These are phyloP conservation scores for Pestalotiopsis sp. DNA, from an alignment of 2,329 filamentous ascomycete species.

Conservation along the genomic window DNA sequence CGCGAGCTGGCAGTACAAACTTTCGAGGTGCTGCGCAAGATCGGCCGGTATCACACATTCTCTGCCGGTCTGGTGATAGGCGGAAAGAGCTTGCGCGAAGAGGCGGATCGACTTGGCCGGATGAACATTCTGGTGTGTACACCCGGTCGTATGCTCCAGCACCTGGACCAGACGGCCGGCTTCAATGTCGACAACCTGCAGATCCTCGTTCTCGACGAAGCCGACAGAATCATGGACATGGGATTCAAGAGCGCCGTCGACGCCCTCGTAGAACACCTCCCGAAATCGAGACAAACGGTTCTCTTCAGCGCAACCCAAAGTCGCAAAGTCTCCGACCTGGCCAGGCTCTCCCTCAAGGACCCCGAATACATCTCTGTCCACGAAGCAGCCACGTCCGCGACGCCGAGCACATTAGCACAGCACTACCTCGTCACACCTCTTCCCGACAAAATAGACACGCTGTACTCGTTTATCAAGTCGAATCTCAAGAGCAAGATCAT, in stretches of 20 bases:
- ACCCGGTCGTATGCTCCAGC: slow-evolving; percentile 91
- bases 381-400: slow-evolving; percentile 77
- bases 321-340: slow-evolving; percentile 89
- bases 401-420: slow-evolving; percentile 83
- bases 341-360: slow-evolving; percentile 82
- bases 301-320: slow-evolving; percentile 97
- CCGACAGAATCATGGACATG: slow-evolving; percentile 97
- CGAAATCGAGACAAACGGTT: slow-evolving; percentile 83
- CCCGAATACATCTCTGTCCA: slow-evolving; percentile 96
- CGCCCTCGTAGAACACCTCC: slow-evolving; percentile 89
- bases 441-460: slow-evolving; percentile 84
- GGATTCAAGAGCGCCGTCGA: slow-evolving; percentile 91
- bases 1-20: slow-evolving; percentile 96
- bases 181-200: slow-evolving; percentile 91
- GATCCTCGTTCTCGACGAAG: slow-evolving; percentile 92
- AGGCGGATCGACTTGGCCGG: slow-evolving; percentile 79
- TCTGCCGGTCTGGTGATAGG: slow-evolving; percentile 93
- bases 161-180: slow-evolving; percentile 89
- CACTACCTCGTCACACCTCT: slow-evolving; percentile 88
- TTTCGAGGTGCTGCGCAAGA: slow-evolving; percentile 89
- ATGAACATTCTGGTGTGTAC: slow-evolving; percentile 99
- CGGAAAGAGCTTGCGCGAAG: slow-evolving; percentile 85
- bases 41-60: slow-evolving; percentile 87
- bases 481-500: slow-evolving; percentile 94
- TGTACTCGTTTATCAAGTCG: slow-evolving; percentile 90